A percentile compares a stretch with the other conserved stretches of the same genome.
Evolutionary conservation across 73 alveolate genomes (phyloP).

Genomic region (Vitrella brassicaformis): DNA sequence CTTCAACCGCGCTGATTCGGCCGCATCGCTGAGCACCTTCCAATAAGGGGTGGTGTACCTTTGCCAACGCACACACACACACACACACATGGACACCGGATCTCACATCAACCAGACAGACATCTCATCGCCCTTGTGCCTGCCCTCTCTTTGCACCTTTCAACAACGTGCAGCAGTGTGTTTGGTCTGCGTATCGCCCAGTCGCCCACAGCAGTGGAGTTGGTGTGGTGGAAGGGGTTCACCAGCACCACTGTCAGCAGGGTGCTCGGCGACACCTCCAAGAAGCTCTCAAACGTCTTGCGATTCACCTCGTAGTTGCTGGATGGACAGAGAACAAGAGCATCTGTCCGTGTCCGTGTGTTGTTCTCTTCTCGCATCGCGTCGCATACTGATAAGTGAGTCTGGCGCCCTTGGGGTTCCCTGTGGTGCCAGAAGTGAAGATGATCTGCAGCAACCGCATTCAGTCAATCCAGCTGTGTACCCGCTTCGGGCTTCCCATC

Average conservation of each 20-base stretch:
- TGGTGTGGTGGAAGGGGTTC: background rate
- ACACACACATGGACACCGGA: background rate
- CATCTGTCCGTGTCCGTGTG: no score
- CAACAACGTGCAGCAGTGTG: background rate
- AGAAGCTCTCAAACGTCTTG: background rate
- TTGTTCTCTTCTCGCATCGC: no score
- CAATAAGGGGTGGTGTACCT: background rate
- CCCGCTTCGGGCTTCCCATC: no score
- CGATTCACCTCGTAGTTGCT: background rate
- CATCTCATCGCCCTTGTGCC: no score
- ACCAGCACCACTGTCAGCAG: background rate
- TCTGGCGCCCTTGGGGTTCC: background rate
- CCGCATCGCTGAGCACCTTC: background rate
- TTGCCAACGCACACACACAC: background rate
- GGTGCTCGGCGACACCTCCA: background rate
- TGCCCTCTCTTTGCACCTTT: background rate
- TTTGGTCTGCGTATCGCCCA: background rate
- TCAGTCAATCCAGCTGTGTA: no score
- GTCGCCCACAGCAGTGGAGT: background rate
- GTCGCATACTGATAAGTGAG: background rate
- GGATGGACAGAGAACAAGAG: no score
- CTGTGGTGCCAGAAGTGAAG: background rate
- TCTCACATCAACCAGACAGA: no score
- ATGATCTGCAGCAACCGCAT: background rate
- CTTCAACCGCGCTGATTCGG: background rate